These are phyloP conservation scores for Leccinum glutinopallens DNA, from an alignment of 1,284 basidiomycete genomes.

Conservation along the genomic window DNA sequence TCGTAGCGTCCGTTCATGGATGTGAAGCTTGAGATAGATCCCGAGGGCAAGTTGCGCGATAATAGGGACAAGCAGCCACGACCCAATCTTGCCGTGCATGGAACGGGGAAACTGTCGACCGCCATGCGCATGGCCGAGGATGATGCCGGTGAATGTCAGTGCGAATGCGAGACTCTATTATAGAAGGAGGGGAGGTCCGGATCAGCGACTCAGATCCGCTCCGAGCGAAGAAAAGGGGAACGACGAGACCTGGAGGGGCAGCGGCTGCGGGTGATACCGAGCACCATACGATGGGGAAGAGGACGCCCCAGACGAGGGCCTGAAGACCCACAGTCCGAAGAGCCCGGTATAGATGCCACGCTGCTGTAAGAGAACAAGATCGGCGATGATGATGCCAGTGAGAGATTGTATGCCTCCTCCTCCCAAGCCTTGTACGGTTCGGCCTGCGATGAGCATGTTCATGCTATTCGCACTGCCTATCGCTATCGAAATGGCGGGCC, in stretches of 20 bases:
- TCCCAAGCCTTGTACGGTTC: conserved; percentile 1
- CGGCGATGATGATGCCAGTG: conserved; percentile 1
- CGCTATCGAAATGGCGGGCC: conserved; percentile 42
- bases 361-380: neutral
- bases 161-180: conserved; percentile 64
- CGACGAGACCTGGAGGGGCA: conserved; percentile 75
- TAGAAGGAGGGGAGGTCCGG: neutral
- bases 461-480: conserved; percentile 27
- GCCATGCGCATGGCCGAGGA: conserved; percentile 79
- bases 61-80: conserved; percentile 69
- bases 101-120: conserved; percentile 74
- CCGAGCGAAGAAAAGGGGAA: neutral
- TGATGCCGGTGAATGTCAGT: conserved; percentile 69
- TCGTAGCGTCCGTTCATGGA: conserved; percentile 78
- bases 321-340: conserved; percentile 55
- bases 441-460: neutral
- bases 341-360: neutral
- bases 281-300: conserved; percentile 64
- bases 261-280: conserved; percentile 66
- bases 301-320: conserved; percentile 65
- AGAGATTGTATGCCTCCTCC: neutral
- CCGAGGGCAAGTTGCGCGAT: conserved; percentile 75
- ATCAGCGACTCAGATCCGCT: neutral
- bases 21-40: conserved; percentile 91
- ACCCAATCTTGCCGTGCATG: conserved; percentile 72